Evolutionary conservation across 2,329 filamentous ascomycete species (phyloP).

Genomic region (Chaetothyriales sp.): DNA sequence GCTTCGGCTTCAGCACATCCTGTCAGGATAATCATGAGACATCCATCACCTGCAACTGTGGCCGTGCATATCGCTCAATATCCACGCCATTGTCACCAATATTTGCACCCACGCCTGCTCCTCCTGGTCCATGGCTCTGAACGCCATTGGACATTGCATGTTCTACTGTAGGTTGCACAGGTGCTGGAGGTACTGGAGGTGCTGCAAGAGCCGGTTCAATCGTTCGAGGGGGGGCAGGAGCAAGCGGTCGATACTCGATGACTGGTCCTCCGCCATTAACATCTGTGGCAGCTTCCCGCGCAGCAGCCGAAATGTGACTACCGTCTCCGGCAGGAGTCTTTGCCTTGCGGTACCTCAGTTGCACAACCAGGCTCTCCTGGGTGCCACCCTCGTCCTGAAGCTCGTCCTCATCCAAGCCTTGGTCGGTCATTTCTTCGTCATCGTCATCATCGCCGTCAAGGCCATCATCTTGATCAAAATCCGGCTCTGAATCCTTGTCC

Average conservation of each 20-base stretch:
- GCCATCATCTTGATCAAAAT: slow-evolving; percentile 51
- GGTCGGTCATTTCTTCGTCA: slow-evolving; percentile 30
- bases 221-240: too few species aligned
- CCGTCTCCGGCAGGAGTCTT: background rate
- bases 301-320: background rate
- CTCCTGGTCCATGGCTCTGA: too few species aligned
- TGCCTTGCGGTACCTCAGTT: slow-evolving; percentile 39
- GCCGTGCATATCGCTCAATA: background rate
- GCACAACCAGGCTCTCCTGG: slow-evolving; percentile 58
- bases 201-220: background rate
- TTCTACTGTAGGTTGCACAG: background rate
- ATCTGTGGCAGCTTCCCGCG: background rate
- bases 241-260: background rate
- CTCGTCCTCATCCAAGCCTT: slow-evolving; percentile 20
- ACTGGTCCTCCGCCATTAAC: background rate
- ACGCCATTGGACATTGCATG: background rate
- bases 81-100: background rate
- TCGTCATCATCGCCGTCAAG: slow-evolving; percentile 14
- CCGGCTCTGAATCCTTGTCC: slow-evolving; percentile 48
- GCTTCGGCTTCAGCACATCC: background rate
- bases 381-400: slow-evolving; percentile 31
- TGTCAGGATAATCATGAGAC: background rate
- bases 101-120: background rate
- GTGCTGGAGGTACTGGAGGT: background rate
- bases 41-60: background rate